phyloP scores from a whole-genome alignment of 164 flowering plant species.

The Chloranthus sessilifolius region DNA sequence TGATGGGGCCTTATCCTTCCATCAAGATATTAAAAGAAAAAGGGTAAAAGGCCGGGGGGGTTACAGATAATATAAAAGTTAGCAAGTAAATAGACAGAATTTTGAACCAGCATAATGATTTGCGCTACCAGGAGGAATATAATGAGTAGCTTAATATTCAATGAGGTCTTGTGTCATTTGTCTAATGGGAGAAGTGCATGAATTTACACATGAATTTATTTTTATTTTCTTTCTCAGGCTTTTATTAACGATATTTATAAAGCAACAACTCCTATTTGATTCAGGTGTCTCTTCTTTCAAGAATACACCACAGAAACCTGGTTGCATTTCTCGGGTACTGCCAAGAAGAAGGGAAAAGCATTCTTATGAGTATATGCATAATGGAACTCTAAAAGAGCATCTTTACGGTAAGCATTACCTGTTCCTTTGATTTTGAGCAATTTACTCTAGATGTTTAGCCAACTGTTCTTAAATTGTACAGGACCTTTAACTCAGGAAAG shows the following conservation, averaged over 20 bases:
- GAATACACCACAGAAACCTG: constrained; percentile 96
- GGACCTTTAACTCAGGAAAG: constrained; percentile 55
- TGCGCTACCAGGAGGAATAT: too few relatives aligned
- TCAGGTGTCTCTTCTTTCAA: constrained; percentile 90
- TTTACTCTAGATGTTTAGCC: constrained; percentile 8
- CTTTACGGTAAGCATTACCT: constrained; percentile 58
- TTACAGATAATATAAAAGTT: too few relatives aligned
- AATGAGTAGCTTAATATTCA: too few relatives aligned
- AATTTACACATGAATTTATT: too few relatives aligned
- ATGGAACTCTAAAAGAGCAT: constrained; percentile 97
- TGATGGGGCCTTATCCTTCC: too few relatives aligned
- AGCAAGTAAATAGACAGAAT: too few relatives aligned
- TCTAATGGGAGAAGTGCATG: too few relatives aligned
- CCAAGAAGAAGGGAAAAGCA: constrained; percentile 82
- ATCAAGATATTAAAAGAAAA: too few relatives aligned
- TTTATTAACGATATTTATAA: neutral
- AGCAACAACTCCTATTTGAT: constrained; percentile 14
- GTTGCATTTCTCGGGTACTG: constrained; percentile 95
- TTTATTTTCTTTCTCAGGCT: neutral
- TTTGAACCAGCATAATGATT: too few relatives aligned
- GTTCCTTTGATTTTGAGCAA: neutral
- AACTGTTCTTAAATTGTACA: constrained; percentile 10
- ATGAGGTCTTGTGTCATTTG: too few relatives aligned
- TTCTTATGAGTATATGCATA: constrained; percentile 99
- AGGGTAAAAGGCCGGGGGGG: too few relatives aligned